Evolutionary conservation across 208 protist genomes (phyloP), one percentile per base, ranked within the genome.

Genomic region (Endotrypanum monterogeii): DNA sequence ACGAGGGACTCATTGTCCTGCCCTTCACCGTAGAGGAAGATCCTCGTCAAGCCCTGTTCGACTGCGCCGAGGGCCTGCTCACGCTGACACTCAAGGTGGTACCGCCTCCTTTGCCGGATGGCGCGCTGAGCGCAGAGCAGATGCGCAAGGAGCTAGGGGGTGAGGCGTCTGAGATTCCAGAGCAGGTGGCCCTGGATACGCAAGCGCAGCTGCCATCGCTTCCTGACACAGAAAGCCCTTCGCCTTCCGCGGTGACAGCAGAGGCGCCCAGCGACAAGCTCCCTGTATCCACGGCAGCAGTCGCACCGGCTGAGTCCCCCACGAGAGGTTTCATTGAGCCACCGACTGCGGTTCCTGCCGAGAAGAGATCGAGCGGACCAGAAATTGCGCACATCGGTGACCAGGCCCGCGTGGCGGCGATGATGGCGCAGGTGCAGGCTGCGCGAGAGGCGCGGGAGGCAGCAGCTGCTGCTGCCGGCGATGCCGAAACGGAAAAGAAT

Each of bases 21-120:
- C 93, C 93, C 6, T 97, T 95, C 69, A 79, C 90, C 1, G 93
- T 97, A 54, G 79, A 92, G 72, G 58, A 78, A 63, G 83, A 70
- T 18, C 90, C 93, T n/a, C 32, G 74, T 18, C 78, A 78, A 60
- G 93, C 93, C 12, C 87, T 84, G 73, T 93, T 95, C 66, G 89
- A 95, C 32, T 76, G 80, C n/a, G 41, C 48, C 0, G 82, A 73
- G 2, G 68, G 82, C 6, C 66, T 90, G 48, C 83, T 97, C 54
- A 95, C 88, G 44, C 80, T 97, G 25, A 84, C 84, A 60, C 79
- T 97, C 52, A 73, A 67, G 32, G 90, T 97, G 46, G 76, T 95
- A 54, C 92, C 92, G 28, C 92, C 92, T 12, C 73, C 52, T 18
- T 71, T 84, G 67, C 67, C 81, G 35, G 71, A 67, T 44, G 83